Percentiles rank a stretch among this genome's conserved stretches.
phyloP scores from a whole-genome alignment of 257 asterid species.

The Gentiana macrophylla region DNA sequence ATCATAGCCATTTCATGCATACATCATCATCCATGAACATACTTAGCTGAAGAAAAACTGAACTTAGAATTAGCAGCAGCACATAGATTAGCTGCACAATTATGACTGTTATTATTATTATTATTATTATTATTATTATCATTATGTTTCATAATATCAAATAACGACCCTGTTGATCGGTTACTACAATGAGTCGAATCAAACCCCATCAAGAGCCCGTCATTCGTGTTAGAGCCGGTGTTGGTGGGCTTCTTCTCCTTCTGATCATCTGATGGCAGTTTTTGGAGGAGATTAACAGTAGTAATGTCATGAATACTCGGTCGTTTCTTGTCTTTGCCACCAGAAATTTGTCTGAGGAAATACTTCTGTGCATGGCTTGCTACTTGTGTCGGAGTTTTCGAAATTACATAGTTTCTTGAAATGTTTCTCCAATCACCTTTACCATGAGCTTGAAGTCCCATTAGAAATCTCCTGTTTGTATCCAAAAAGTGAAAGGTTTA shows the following conservation, averaged over 20 bases:
- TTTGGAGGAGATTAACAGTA: conserved; percentile 23
- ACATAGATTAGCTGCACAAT: conserved; percentile 11
- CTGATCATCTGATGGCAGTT: conserved; percentile 10
- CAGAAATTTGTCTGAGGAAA: conserved; percentile 53
- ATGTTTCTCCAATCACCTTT: conserved; percentile 87
- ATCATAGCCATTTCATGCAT: not conserved
- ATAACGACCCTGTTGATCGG: conserved; percentile 1
- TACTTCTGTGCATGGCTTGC: conserved; percentile 95
- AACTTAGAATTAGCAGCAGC: conserved; percentile 9
- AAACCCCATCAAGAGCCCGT: conserved; percentile 29
- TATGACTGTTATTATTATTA: too few relatives aligned
- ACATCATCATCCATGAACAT: conserved; percentile 10
- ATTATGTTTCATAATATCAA: conserved; percentile 7
- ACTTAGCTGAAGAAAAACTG: conserved; percentile 8
- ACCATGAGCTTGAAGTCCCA: conserved; percentile 62
- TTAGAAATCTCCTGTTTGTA: conserved; percentile 40
- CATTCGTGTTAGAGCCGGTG: conserved; percentile 27
- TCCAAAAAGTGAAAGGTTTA: not conserved
- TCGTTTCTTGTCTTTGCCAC: conserved; percentile 59
- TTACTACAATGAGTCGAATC: conserved; percentile 14
- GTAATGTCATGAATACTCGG: conserved; percentile 90
- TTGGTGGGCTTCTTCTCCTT: conserved; percentile 19
- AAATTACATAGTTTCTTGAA: conserved; percentile 53
- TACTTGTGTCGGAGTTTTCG: conserved; percentile 78
- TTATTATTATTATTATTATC: too few relatives aligned